phyloP scores from a whole-genome alignment of 78 protist species.

The Dictyostelium intermedium region DNA sequence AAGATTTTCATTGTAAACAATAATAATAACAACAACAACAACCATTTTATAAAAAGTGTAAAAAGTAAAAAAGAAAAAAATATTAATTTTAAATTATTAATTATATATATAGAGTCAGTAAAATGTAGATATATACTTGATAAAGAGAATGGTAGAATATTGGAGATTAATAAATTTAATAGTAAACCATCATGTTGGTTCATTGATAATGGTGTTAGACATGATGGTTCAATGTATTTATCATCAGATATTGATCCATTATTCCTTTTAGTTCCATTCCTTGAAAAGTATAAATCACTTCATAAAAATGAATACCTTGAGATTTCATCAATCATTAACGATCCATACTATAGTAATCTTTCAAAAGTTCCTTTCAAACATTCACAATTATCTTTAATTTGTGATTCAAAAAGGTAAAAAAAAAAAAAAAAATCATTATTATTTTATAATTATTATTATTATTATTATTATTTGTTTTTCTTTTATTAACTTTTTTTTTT shows the following conservation, averaged over 20 bases:
- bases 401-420: slow-evolving; percentile 22
- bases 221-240: slow-evolving; percentile 69
- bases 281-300: slow-evolving; percentile 2
- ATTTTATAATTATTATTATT: neutral
- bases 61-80: neutral
- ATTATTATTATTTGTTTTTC: neutral
- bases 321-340: slow-evolving; percentile 6
- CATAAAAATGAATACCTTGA: slow-evolving; percentile 1
- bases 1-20: too few relatives aligned
- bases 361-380: neutral
- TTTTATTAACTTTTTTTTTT: too few relatives aligned
- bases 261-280: slow-evolving; percentile 28
- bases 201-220: slow-evolving; percentile 47
- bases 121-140: slow-evolving; percentile 38
- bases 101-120: neutral
- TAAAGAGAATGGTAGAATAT: neutral
- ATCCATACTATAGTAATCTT: neutral
- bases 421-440: neutral
- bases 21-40: too few relatives aligned
- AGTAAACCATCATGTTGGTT: slow-evolving; percentile 62
- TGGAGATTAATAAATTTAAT: slow-evolving; percentile 57
- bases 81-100: neutral
- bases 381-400: slow-evolving; percentile 24
- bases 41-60: too few relatives aligned
- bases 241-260: slow-evolving; percentile 57